Evolutionary conservation across 345 rosid species (phyloP).

Genomic region (Sonneratia caseolaris): DNA sequence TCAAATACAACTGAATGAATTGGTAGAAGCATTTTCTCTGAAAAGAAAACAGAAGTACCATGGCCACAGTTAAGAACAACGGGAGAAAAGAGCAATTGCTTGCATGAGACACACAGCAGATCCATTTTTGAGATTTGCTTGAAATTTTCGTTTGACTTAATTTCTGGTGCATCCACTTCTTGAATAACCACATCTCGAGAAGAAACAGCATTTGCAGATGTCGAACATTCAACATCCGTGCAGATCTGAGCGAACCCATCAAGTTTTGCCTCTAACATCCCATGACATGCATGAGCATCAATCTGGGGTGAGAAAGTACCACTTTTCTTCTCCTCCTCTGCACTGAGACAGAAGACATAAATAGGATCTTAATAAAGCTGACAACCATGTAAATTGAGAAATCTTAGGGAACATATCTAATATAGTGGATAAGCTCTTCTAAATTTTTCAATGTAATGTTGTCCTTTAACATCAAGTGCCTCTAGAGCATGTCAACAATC

Average conservation of each 20-base stretch:
- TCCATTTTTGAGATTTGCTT: constrained; percentile 36
- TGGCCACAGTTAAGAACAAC: constrained; percentile 80
- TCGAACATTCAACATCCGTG: not conserved
- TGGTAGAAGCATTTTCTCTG: not conserved
- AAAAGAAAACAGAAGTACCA: constrained; percentile 34
- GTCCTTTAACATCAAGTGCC: not conserved
- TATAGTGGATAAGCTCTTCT: not conserved
- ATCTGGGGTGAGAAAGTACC: constrained; percentile 50
- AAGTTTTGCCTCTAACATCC: not conserved
- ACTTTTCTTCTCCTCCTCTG: constrained; percentile 44
- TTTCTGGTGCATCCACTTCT: constrained; percentile 11
- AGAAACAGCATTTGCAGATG: constrained; percentile 11
- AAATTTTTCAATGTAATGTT: not conserved
- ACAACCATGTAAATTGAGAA: not conserved
- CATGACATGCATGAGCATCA: constrained; percentile 16
- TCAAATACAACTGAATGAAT: not conserved
- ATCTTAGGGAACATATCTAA: not conserved
- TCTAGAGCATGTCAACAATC: not conserved
- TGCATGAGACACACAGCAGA: constrained; percentile 60
- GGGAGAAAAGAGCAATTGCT: constrained; percentile 49
- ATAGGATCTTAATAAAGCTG: not conserved
- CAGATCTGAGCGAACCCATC: not conserved
- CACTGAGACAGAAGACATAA: constrained; percentile 7
- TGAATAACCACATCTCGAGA: constrained; percentile 11
- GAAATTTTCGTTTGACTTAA: constrained; percentile 10